Evolutionary conservation across 345 rosid species (phyloP), one percentile per base, ranked within the genome.

Genomic region (Viola odorata): DNA sequence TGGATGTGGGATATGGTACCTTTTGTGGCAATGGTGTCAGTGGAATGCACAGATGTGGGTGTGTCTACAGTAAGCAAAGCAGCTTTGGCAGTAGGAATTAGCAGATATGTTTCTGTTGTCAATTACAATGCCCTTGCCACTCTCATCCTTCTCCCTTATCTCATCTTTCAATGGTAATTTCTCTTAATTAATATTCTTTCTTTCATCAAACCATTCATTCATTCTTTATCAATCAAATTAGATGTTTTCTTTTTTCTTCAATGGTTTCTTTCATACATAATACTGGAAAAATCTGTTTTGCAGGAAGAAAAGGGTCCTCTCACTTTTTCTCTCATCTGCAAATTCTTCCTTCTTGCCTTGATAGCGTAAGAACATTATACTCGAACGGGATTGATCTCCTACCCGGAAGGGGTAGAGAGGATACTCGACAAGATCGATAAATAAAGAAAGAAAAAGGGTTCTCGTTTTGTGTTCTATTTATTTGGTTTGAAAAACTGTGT

Each of bases 1-100:
- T 57, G 58, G 73, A 52, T 58, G 10, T 23, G 64, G 68, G 49
- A 63, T 7, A 7, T 53, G 5, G 37, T 40, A 8, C 76, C 78
- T 5, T 65, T 85, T 68, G 67, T 62, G 47, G 91, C 74, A 1
- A 83, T 81, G 86, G 16, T 83, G 0, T 23, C 73, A 7, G 80
- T 77, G 58, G 87, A 82, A 36, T 80, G 76, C 60, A 65, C 72
- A 5, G 69, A 78, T 44, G 83, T 79, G 23, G 81, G 77, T 16
- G 5, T 75, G 12, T 54, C 73, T 36, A 69, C 68, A 5, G 50
- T 82, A 11, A 80, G 58, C 65, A 82, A 85, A 63, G 84, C 78
- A 55, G 91, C 85, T 39, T 69, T 80, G 58, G 68, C 57, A 0
- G 50, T 65, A 52, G 91, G 91, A 59, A 73, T 85, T 74, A 82